Base-by-base conservation (phyloP, 1,284 basidiomycete genomes). In the Omphalotus olearius region DNA sequence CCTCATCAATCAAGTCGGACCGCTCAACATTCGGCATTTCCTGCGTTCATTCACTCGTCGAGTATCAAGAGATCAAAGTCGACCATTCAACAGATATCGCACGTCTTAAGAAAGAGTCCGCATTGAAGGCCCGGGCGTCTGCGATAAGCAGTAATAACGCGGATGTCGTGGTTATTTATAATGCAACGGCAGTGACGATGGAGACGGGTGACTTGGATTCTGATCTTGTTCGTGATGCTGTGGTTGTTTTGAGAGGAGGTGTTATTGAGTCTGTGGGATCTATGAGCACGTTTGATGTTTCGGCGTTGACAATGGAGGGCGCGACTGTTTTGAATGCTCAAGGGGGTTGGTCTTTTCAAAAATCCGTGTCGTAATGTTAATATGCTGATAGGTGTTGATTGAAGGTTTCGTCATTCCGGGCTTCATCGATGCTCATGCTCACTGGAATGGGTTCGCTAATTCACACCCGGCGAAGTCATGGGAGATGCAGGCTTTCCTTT, bases 401-500 rank as follows among this genome's bases (percentile, higher is more conserved):
- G n/a, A 45, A 86, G 85, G 80, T 6, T 83, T 72, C 52, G 69
- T 87, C 18, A 65, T 81, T 4, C 85, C 85, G 16, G 84, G 85
- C 1, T 87, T 84, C 60, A 80, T 88, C 50, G 85, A 88, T 53
- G 81, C 45, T 4, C 51, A 52, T 44, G 85, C 85, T 3, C 85
- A 88, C 55, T 88, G 85, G 85, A 62, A 66, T 36, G 82, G 82
- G 0, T 78, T 76, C 52, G 56, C 41, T 0, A 74, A 70, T 30
- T 67, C 69, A 37, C 76, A 78, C 58, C 85, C 85, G 0, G 72
- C 83, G 3, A 74, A 72, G 44, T 85, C 84, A 2, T 88, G 85
- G 84, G 85, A 88, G 59, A 71, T 84, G 68, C 75, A 84, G 62
- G 78, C 83, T 0, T 87, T 88, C 76, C 73, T 88, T 30, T 82